Percentiles rank a stretch among this genome's conserved stretches.
Evolutionary conservation across 208 protist genomes (phyloP).

Genomic region (Wallacemonas collosoma): DNA sequence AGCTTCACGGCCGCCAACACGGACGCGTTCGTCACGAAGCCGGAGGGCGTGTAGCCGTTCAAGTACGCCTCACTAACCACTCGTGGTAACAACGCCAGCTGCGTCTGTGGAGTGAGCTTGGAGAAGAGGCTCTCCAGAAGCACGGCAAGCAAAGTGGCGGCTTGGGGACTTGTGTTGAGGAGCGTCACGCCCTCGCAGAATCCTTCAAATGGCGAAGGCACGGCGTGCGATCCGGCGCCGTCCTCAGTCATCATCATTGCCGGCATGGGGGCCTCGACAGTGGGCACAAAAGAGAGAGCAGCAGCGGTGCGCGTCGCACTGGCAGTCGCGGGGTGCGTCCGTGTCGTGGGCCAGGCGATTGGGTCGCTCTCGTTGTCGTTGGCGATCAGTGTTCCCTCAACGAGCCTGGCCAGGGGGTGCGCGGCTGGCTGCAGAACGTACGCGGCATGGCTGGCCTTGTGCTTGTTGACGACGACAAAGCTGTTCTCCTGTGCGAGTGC

Average conservation of each 20-base stretch:
- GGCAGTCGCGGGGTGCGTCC: not conserved
- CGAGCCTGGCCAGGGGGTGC: conserved; percentile 1
- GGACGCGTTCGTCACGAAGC: conserved; percentile 23
- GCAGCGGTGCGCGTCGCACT: not conserved
- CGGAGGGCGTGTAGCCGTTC: conserved; percentile 51
- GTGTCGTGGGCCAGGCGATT: conserved; percentile 9
- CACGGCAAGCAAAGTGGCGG: conserved; percentile 30
- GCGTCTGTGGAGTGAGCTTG: conserved; percentile 6
- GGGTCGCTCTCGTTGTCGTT: conserved; percentile 20
- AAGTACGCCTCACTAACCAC: conserved; percentile 63
- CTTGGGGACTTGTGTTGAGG: conserved; percentile 31
- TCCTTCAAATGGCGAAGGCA: conserved; percentile 2
- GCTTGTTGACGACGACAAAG: conserved; percentile 17
- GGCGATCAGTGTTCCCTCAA: conserved; percentile 9
- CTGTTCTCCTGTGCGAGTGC: conserved; percentile 8
- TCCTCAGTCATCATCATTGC: not conserved
- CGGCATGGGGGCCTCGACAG: not conserved
- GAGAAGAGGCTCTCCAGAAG: conserved; percentile 38
- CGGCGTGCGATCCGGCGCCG: not conserved
- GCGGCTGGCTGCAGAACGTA: conserved; percentile 18
- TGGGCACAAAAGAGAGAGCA: conserved; percentile 20
- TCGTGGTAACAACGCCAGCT: conserved; percentile 34
- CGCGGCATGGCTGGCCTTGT: conserved; percentile 5
- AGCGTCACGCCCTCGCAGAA: conserved; percentile 41
- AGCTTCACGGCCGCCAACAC: conserved; percentile 31